phyloP scores from a whole-genome alignment of 768 basidiomycete genomes.

The Collybiopsis confluens region DNA sequence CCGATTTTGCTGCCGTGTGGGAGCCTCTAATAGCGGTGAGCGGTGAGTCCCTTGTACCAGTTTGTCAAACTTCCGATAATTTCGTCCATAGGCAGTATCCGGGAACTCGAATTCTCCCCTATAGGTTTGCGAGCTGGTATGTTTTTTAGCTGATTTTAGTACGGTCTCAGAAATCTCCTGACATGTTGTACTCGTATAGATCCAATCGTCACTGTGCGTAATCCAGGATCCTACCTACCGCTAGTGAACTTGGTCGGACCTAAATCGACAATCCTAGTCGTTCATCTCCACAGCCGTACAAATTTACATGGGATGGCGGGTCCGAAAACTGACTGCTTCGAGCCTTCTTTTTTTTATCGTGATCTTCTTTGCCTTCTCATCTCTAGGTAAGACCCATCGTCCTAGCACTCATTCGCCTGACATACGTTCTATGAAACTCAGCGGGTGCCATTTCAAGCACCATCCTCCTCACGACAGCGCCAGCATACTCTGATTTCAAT shows the following conservation, averaged over 20 bases:
- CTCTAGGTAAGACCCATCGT: slow-evolving; percentile 24
- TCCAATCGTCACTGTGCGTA: slow-evolving; percentile 28
- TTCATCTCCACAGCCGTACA: slow-evolving; percentile 36
- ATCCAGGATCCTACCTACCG: too few relatives aligned
- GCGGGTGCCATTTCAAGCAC: slow-evolving; percentile 31
- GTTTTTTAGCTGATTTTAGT: too few relatives aligned
- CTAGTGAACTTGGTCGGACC: too few relatives aligned
- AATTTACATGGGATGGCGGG: slow-evolving; percentile 37
- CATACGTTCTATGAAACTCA: slow-evolving; percentile 8
- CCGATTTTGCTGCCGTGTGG: too few relatives aligned
- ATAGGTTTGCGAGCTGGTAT: too few relatives aligned
- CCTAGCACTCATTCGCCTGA: too few relatives aligned
- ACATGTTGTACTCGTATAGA: slow-evolving; percentile 18
- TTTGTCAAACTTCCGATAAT: too few relatives aligned
- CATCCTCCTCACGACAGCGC: slow-evolving; percentile 19
- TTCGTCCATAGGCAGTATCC: too few relatives aligned
- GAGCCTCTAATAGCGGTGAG: too few relatives aligned
- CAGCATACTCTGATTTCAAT: slow-evolving; percentile 24
- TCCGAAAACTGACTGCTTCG: slow-evolving; percentile 26
- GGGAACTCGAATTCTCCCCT: too few relatives aligned
- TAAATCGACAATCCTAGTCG: slow-evolving; percentile 23
- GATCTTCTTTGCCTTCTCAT: slow-evolving; percentile 25
- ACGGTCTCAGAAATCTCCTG: neutral
- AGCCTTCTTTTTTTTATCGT: slow-evolving; percentile 17
- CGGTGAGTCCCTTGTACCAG: too few relatives aligned